Base-by-base conservation (phyloP, 805 yeast species). In the Nakazawaea pomicola region DNA sequence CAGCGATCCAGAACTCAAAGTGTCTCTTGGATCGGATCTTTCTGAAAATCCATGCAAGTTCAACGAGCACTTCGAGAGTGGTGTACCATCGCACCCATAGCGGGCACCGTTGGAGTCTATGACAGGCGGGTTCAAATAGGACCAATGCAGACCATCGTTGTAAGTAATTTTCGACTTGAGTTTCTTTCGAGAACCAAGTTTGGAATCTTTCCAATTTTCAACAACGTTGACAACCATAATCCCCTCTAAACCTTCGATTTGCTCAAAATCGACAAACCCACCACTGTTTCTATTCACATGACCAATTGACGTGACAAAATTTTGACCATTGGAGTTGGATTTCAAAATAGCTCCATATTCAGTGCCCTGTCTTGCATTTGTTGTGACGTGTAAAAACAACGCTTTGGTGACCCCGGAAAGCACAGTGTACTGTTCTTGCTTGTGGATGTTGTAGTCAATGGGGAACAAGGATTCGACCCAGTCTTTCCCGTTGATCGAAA, bases 61-160 rank as follows among this genome's bases (percentile, higher is more conserved):
- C 49, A 90, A 71, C 0, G 95, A 80, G 52, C 96, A 89, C 40
- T 77, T 68, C 1, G 68, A 69, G n/a, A 76, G 50, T 3, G 77
- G 47, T 37, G 65, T 62, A 9, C 65, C 60, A 20, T 57, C 50
- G 54, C 96, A 89, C 2, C 46, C 50, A 44, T 69, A 78, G 33
- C 67, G 66, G 34, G 78, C 34, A 4, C 85, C 85, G 2, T 72
- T 61, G 0, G 83, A 72, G 53, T 83, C 84, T 11, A 60, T 64
- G 2, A 60, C 50, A 10, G 96, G 96, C 8, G 96, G 93, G 2
- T 57, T 58, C 21, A 90, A 52, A 46, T 65, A 78, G 6, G 69
- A 60, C 96, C 96, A 90, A 48, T 80, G 79, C 4, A 89, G 82
- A 44, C 96, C 97, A 61, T 90, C 96, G 56, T 87, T 86, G 54